Evolutionary conservation across 139 green algal genomes (phyloP), one percentile per base, ranked within the genome.

Genomic region (Volvox africanus): DNA sequence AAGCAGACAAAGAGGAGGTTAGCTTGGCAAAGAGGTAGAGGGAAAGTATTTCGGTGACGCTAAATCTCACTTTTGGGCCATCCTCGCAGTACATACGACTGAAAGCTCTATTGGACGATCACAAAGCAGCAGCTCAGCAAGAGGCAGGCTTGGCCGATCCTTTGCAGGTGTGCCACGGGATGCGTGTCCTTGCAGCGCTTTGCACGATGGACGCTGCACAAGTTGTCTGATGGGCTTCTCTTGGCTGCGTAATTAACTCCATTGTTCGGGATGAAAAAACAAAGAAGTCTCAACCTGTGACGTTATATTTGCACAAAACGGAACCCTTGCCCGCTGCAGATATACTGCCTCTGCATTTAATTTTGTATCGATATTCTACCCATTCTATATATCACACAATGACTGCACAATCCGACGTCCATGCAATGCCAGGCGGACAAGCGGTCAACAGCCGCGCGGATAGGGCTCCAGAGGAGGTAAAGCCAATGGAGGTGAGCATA

Each of bases 1-100:
- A 93, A 28, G 94, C 98, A 26, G 97, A 98, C 93, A 97, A 97
- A 61, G 95, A 98, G 68, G 97, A 98, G 97, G 96, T 97, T 20
- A 65, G 86, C 1, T 19, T 14, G 11, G 9, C 12, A 13, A 24
- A 19, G n/a, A 61, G n/a, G n/a, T 21, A 35, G 35, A 30, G 33
- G 22, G 35, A 61, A 19, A 18, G 78, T n/a, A 61, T 14, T 13
- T 22, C 22, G 24, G 33, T 24, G 19, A 30, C 78, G 22, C 2
- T 3, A 22, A 67, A 2, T 12, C 22, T 84, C 19, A 67, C 17
- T 76, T 44, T 44, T 9, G 44, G 44, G 65, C 65, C 24, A 18
- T 77, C 21, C 17, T 5, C 24, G 65, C 86, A 92, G 71, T 91
- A 89, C 75, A 79, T 87, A 33, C 33, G 89, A 1, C 30, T 92